These are phyloP conservation scores for Aspergillus sp. DNA, from an alignment of 2,329 filamentous ascomycete genomes.

Conservation along the genomic window DNA sequence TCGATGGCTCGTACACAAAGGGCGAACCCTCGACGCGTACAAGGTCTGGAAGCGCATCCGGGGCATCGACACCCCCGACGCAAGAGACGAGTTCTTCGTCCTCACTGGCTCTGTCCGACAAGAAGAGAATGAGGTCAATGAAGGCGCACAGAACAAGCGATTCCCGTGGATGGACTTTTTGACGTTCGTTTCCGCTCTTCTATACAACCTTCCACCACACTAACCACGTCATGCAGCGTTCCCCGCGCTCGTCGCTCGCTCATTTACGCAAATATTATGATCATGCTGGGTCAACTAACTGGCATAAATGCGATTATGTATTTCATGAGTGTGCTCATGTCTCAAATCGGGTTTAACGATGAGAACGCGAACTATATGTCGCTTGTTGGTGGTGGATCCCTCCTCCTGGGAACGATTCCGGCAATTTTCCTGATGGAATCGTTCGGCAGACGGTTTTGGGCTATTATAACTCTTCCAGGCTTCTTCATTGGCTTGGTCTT, in stretches of 20 bases:
- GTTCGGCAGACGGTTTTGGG: slow-evolving; percentile 73
- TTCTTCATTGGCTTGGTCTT: slow-evolving; percentile 70
- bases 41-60: slow-evolving; percentile 73
- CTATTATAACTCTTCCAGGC: slow-evolving; percentile 67
- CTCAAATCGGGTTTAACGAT: slow-evolving; percentile 64
- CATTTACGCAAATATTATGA: slow-evolving; percentile 69
- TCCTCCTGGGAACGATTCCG: slow-evolving; percentile 67
- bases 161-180: slow-evolving; percentile 74
- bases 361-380: slow-evolving; percentile 71
- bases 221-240: slow-evolving; percentile 30
- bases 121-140: slow-evolving; percentile 17
- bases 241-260: slow-evolving; percentile 66
- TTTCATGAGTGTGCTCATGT: slow-evolving; percentile 69
- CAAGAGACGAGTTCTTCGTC: slow-evolving; percentile 68
- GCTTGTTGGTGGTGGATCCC: slow-evolving; percentile 66
- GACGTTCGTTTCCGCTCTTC: slow-evolving; percentile 39
- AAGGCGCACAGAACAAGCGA: slow-evolving; percentile 3
- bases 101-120: slow-evolving; percentile 54
- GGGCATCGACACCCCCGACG: slow-evolving; percentile 56
- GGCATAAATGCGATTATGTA: slow-evolving; percentile 72
- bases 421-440: slow-evolving; percentile 71
- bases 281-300: slow-evolving; percentile 68
- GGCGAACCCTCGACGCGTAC: slow-evolving; percentile 58
- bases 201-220: neutral
- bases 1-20: slow-evolving; percentile 69